Evolutionary conservation across 805 yeast genomes (phyloP).

Genomic region (Lachancea fermentati): DNA sequence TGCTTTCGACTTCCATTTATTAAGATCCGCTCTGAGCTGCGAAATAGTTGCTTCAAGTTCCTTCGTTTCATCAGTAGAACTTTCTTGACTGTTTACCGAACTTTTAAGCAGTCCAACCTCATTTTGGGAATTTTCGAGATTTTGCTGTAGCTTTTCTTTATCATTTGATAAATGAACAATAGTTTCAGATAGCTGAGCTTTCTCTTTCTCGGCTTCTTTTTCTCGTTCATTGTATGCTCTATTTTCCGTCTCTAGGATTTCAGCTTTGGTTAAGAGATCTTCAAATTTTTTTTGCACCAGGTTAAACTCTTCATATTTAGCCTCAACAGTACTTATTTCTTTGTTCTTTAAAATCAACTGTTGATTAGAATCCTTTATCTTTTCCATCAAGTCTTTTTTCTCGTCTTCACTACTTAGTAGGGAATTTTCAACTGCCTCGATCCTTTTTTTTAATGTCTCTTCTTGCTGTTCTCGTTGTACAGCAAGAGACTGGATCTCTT

Average conservation of each 20-base stretch:
- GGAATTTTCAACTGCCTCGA: too few relatives aligned
- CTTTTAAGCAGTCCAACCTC: neutral
- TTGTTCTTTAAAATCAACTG: too few relatives aligned
- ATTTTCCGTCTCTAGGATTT: neutral
- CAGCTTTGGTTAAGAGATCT: neutral
- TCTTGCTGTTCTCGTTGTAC: too few relatives aligned
- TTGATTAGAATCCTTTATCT: too few relatives aligned
- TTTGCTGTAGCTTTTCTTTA: neutral
- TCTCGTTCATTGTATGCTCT: neutral
- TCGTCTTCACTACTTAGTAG: too few relatives aligned
- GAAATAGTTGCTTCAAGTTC: neutral
- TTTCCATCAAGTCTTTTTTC: too few relatives aligned
- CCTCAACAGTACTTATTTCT: too few relatives aligned
- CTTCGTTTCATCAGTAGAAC: neutral
- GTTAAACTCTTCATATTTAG: neutral
- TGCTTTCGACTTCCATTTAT: slow-evolving; percentile 9
- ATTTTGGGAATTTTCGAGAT: neutral
- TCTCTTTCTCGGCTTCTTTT: neutral
- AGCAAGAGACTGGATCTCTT: too few relatives aligned
- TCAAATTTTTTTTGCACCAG: neutral
- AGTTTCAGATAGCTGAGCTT: neutral
- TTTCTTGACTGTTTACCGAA: neutral
- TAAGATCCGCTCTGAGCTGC: slow-evolving; percentile 7
- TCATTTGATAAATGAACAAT: neutral
- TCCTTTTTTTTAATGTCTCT: too few relatives aligned